Conservation (phyloP, 1,139 yeast species). For the Diutina rugosa region DNA sequence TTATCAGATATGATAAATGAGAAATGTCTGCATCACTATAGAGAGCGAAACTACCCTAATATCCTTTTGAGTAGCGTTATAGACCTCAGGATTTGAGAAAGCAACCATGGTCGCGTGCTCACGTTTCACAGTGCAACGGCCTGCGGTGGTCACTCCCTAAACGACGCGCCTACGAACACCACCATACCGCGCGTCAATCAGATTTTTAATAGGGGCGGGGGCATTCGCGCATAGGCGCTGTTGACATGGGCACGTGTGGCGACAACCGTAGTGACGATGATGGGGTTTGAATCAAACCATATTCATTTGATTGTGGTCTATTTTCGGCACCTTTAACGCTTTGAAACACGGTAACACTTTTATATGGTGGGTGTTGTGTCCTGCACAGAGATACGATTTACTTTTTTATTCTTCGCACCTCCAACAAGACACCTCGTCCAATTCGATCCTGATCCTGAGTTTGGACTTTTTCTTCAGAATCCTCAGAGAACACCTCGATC, state of each 20-base stretch:
- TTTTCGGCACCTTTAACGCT: background rate
- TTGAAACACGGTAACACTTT: background rate
- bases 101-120: background rate
- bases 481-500: background rate
- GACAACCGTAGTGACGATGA: background rate
- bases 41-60: no score
- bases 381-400: background rate
- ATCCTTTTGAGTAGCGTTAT: no score
- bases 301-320: background rate
- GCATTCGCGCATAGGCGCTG: no score
- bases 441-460: background rate
- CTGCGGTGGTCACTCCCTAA: background rate
- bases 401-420: background rate
- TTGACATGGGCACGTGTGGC: no score
- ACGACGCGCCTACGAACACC: background rate
- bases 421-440: background rate
- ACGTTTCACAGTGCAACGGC: background rate
- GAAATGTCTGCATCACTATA: no score
- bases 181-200: background rate
- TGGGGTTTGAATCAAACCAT: background rate
- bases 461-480: background rate
- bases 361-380: background rate
- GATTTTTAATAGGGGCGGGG: background rate
- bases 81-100: background rate
- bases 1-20: no score